Base-by-base conservation (phyloP, 2,329 filamentous ascomycete species). In the Ophiostoma pallidulum region DNA sequence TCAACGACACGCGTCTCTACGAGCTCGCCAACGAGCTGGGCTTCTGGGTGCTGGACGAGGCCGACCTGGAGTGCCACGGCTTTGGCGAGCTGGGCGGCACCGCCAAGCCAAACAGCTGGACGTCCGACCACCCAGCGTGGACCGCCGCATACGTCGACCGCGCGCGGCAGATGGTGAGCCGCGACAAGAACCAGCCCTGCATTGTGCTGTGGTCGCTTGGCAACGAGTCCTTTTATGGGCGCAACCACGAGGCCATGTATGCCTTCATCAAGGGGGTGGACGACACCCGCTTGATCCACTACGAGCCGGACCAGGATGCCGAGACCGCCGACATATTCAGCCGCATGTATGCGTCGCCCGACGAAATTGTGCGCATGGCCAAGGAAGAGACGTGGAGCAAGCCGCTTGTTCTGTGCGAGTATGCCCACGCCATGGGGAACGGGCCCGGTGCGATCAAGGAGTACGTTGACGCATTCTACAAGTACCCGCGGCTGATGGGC, bases 181-280 rank as follows among this genome's bases (percentile, higher is more conserved):
- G 81, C 39, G 78, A 84, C 58, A 80, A 82, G 59, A 75, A 82
- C 45, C 77, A 82, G 51, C 66, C 80, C 1, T 78, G 71, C n/a
- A 68, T 84, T 13, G 74, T 84, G 32, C 71, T 83, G 38, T 84
- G 81, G 81, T 80, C 75, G 33, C 62, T 84, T 0, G 81, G 81
- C 0, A 84, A 84, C 51, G 80, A 84, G 58, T 74, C 78, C 0
- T 83, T 82, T 61, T 83, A 80, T 50, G 81, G 81, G 0, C 64
- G 67, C 7, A 84, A 84, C 53, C 76, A 80, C 52, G 66, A 66
- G 32, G 73, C 75, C 10, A 84, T 84, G 80, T 78, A 79, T 51
- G 62, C 74, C 4, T 78, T 70, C 62, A 74, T 78, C 56, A 78
- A 77, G 51, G 58, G 62, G 0, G 68, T 71, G 29, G 79, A 83